These are phyloP conservation scores for Geotrichum reessii DNA, from an alignment of 1,139 yeast species.

Conservation along the genomic window DNA sequence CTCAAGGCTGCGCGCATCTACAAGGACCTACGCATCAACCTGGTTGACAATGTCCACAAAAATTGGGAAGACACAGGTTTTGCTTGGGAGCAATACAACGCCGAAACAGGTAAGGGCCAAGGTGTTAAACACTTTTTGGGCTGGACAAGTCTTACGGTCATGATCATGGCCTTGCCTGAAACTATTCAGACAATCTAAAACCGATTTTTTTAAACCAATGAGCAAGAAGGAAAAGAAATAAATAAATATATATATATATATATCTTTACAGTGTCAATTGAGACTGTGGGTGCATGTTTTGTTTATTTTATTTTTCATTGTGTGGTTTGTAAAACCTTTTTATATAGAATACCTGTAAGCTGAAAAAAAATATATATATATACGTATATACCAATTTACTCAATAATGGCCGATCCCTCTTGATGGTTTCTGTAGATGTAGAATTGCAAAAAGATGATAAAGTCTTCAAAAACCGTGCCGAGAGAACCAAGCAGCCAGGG, in stretches of 20 bases:
- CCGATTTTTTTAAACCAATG: no score
- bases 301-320: no score
- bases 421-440: slow-evolving; percentile 45
- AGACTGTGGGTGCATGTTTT: no score
- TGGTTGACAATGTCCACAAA: slow-evolving; percentile 60
- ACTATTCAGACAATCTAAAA: slow-evolving; percentile 15
- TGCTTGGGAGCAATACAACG: slow-evolving; percentile 90
- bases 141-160: slow-evolving; percentile 81
- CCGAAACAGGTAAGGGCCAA: slow-evolving; percentile 62
- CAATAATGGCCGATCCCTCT: slow-evolving; percentile 13
- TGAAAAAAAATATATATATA: no score
- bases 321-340: no score
- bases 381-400: neutral
- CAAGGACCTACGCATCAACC: slow-evolving; percentile 52
- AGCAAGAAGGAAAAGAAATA: no score
- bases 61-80: slow-evolving; percentile 74
- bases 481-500: slow-evolving; percentile 73
- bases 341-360: no score
- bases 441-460: slow-evolving; percentile 58
- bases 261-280: no score
- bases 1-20: slow-evolving; percentile 47
- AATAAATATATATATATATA: neutral
- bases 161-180: slow-evolving; percentile 78
- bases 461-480: slow-evolving; percentile 68
- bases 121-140: slow-evolving; percentile 91